A percentile compares a stretch with the other conserved stretches of the same genome.
Evolutionary conservation across 192 early-diverging fungal genomes (phyloP).

Genomic region (Allomyces arbusculus): DNA sequence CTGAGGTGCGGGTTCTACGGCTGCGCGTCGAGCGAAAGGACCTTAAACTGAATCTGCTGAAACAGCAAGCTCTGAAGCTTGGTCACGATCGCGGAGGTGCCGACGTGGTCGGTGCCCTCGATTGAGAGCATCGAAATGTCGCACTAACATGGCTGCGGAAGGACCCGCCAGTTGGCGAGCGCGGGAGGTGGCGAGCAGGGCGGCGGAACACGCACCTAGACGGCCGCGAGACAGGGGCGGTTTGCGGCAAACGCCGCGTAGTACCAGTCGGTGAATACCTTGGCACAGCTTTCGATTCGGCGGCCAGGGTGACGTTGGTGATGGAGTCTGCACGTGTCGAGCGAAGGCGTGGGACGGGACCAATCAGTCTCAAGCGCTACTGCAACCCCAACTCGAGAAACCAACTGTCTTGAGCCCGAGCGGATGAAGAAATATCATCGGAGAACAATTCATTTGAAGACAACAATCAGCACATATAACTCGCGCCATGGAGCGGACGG

Average conservation of each 20-base stretch:
- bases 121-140: conserved; percentile 59
- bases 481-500: too few relatives aligned
- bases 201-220: conserved; percentile 59
- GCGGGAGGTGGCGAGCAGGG: too few relatives aligned
- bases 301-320: too few relatives aligned
- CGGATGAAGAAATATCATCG: conserved; percentile 10
- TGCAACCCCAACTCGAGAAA: conserved; percentile 61
- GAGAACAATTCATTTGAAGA: not conserved
- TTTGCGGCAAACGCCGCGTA: conserved; percentile 65
- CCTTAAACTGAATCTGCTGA: conserved; percentile 42
- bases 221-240: conserved; percentile 33
- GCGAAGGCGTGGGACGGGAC: too few relatives aligned
- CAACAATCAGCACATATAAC: not conserved
- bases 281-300: conserved; percentile 13
- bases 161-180: too few relatives aligned
- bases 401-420: conserved; percentile 47
- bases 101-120: conserved; percentile 46
- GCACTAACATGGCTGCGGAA: too few relatives aligned
- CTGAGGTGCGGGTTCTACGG: conserved; percentile 33
- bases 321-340: too few relatives aligned
- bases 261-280: conserved; percentile 66
- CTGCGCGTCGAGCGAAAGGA: conserved; percentile 66
- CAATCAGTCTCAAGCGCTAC: too few relatives aligned
- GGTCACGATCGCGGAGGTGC: conserved; percentile 41
- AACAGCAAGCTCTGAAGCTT: conserved; percentile 69